A percentile compares a stretch with the other conserved stretches of the same genome.
Evolutionary conservation across 2,329 filamentous ascomycete genomes (phyloP).

Genomic region (Talaromyces sp.): DNA sequence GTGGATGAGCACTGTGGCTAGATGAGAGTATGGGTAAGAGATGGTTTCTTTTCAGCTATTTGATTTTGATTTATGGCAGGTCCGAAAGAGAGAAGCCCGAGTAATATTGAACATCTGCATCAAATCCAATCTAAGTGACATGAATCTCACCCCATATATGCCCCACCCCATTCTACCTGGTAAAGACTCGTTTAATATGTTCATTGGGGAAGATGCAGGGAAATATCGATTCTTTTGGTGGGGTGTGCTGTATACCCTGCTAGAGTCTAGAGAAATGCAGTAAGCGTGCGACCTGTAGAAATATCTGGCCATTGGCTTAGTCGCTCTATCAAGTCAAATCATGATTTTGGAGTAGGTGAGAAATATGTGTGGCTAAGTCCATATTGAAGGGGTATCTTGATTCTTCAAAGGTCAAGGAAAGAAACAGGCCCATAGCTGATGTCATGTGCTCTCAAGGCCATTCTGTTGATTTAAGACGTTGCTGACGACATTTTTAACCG

Average conservation of each 20-base stretch:
- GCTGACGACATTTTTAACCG: constrained; percentile 25
- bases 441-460: background rate
- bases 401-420: background rate
- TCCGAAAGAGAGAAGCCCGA: no score
- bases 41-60: no score
- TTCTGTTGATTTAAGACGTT: constrained; percentile 4
- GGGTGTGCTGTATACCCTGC: background rate
- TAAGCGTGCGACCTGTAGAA: background rate
- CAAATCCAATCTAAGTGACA: background rate
- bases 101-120: background rate
- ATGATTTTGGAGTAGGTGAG: background rate
- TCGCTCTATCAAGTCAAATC: background rate
- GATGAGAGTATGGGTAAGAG: no score
- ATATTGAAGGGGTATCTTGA: constrained; percentile 3
- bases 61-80: no score
- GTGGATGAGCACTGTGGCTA: no score
- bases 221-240: background rate
- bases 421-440: background rate
- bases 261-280: background rate
- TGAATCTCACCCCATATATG: background rate
- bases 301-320: background rate
- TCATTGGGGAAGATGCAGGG: background rate
- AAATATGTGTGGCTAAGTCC: background rate
- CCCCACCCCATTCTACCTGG: background rate
- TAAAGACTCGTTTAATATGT: background rate